Conservation (phyloP, 2,329 filamentous ascomycete genomes). For the Claviceps sp. region DNA sequence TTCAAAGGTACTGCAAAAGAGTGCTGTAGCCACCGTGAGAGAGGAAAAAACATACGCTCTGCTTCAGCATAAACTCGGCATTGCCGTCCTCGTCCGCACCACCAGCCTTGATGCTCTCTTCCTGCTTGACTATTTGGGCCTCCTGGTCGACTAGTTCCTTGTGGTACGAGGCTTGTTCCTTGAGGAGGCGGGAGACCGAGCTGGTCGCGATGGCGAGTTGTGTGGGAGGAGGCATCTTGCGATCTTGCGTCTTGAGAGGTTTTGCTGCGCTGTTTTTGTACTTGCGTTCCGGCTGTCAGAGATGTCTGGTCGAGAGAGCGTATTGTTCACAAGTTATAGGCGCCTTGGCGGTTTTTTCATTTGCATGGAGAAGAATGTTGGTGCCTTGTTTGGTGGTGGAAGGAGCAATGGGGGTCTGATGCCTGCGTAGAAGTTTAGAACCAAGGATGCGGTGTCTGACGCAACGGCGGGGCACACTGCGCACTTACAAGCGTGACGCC, state of each 20-base stretch:
- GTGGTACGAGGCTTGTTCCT: slow-evolving; percentile 85
- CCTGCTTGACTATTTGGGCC: slow-evolving; percentile 54
- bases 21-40: neutral
- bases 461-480: neutral
- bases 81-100: slow-evolving; percentile 53
- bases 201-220: slow-evolving; percentile 68
- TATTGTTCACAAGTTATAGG: too few species aligned
- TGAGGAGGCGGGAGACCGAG: slow-evolving; percentile 70
- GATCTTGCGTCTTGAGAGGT: neutral
- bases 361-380: neutral
- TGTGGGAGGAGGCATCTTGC: slow-evolving; percentile 60
- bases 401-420: neutral
- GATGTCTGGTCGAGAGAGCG: too few species aligned
- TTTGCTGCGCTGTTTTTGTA: neutral
- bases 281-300: too few species aligned
- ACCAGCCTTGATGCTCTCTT: slow-evolving; percentile 40
- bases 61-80: slow-evolving; percentile 64
- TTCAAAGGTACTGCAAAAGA: too few species aligned
- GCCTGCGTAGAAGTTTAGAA: neutral
- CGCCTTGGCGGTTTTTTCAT: too few species aligned
- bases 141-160: slow-evolving; percentile 69
- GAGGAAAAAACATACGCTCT: slow-evolving; percentile 52
- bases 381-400: neutral
- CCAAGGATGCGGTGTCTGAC: neutral
- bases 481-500: neutral